Evolutionary conservation across 208 protist genomes (phyloP).

Genomic region (Leishmania gerbilli): DNA sequence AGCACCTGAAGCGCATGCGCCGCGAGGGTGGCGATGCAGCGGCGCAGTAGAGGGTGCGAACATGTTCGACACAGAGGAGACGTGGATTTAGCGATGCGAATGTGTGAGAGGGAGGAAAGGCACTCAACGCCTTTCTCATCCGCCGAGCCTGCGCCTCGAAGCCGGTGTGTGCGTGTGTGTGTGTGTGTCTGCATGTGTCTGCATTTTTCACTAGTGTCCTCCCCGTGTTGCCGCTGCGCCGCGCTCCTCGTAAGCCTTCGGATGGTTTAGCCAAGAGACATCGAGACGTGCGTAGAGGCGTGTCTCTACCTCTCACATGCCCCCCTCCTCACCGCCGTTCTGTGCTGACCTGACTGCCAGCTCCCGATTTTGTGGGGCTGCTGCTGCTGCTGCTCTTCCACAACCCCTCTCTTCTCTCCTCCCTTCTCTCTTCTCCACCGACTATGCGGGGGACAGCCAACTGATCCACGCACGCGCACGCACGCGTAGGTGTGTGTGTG

Average conservation of each 20-base stretch:
- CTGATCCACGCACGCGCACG: too few relatives aligned
- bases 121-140: neutral
- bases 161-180: neutral
- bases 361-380: neutral
- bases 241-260: neutral
- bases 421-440: neutral
- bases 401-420: neutral
- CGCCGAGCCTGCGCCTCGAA: neutral
- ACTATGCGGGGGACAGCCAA: neutral
- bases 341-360: neutral
- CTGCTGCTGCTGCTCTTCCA: neutral
- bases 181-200: neutral
- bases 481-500: too few relatives aligned
- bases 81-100: neutral
- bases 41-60: neutral
- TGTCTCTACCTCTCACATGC: neutral
- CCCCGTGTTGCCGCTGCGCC: neutral
- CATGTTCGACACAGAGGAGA: neutral
- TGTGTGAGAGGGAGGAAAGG: neutral
- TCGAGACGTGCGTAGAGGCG: neutral
- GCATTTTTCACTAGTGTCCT: neutral
- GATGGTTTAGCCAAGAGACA: neutral
- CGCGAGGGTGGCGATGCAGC: constrained; percentile 30
- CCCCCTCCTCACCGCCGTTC: neutral
- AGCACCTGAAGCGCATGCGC: constrained; percentile 68